Evolutionary conservation across 768 basidiomycete species (phyloP).

Genomic region (Holtermannia corniformis): DNA sequence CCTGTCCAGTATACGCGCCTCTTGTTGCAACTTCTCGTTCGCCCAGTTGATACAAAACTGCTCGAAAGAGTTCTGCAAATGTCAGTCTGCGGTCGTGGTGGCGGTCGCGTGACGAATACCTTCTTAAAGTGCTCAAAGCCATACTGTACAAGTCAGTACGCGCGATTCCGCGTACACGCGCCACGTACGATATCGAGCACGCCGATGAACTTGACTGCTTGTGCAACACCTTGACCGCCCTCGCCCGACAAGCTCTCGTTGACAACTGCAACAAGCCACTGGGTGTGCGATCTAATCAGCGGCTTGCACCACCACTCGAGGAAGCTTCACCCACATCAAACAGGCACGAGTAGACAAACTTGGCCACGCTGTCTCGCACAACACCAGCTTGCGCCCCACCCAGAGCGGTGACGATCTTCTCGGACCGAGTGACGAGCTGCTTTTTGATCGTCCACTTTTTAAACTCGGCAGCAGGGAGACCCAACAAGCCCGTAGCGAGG

Average conservation of each 20-base stretch:
- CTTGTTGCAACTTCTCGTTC: conserved; percentile 83
- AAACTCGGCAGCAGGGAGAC: conserved; percentile 82
- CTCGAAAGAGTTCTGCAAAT: conserved; percentile 48
- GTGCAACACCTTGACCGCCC: conserved; percentile 75
- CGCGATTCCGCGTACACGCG: not conserved
- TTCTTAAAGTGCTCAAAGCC: conserved; percentile 97
- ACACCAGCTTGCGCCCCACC: conserved; percentile 82
- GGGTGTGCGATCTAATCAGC: conserved; percentile 2
- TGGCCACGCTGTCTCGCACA: conserved; percentile 91
- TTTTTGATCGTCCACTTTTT: conserved; percentile 99
- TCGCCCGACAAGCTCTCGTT: conserved; percentile 97
- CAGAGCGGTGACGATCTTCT: conserved; percentile 86
- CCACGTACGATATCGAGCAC: conserved; percentile 70
- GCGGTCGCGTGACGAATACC: conserved; percentile 1
- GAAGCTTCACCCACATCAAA: conserved; percentile 55
- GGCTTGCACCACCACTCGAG: not conserved
- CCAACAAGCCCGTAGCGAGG: conserved; percentile 78
- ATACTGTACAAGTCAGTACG: conserved; percentile 49
- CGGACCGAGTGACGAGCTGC: conserved; percentile 84
- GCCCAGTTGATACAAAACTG: conserved; percentile 99
- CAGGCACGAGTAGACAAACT: conserved; percentile 96
- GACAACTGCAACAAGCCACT: conserved; percentile 89
- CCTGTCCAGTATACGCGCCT: conserved; percentile 52
- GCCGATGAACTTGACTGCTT: conserved; percentile 97
- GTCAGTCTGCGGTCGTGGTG: not conserved